Evolutionary conservation across 768 basidiomycete genomes (phyloP), one percentile per base, ranked within the genome.

Genomic region (Tulasnella sp.): DNA sequence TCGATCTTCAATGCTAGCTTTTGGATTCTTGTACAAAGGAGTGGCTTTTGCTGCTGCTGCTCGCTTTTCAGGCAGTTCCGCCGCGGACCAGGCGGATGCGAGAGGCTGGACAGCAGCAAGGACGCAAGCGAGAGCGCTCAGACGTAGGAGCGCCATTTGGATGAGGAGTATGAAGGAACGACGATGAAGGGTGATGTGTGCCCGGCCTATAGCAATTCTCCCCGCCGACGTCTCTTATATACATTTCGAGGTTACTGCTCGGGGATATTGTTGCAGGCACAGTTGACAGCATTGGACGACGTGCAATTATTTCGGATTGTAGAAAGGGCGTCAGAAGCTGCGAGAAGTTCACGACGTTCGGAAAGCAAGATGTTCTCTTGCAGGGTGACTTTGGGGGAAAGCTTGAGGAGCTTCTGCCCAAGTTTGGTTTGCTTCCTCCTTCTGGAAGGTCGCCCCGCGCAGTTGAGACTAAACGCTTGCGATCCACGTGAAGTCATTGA

Each of bases 1-100:
- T 0, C 86, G 83, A 64, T 81, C 86, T 75, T 88, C 87, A 62
- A 88, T 85, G 5, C 84, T 77, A 1, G 87, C 87, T 0, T 83
- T 82, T 0, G 88, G 83, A 73, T 88, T 80, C 77, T 89, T 89
- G 83, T 89, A 89, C 0, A 81, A 75, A 47, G 44, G 44, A 14
- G 44, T 47, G 44, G 44, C 14, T 47, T 47, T 47, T 14, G 44
- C 44, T 14, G 44, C 44, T 37, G 64, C 26, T 22, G 52, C 52
- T 12, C 52, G 52, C 22, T 32, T 59, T 59, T 59, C 52, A 59
- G 52, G 52, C 11, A 59, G 52, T 59, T 59, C 52, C 19, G 52
- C n/a, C 26, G 22, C 52, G 22, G 52, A 59, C 52, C 52, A 59
- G 26, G 52, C 52, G 16, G 52, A 22, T 29, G 52, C 52, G 5